Base-by-base conservation (phyloP, 2,329 filamentous ascomycete species). In the Cladosporium halotolerans region DNA sequence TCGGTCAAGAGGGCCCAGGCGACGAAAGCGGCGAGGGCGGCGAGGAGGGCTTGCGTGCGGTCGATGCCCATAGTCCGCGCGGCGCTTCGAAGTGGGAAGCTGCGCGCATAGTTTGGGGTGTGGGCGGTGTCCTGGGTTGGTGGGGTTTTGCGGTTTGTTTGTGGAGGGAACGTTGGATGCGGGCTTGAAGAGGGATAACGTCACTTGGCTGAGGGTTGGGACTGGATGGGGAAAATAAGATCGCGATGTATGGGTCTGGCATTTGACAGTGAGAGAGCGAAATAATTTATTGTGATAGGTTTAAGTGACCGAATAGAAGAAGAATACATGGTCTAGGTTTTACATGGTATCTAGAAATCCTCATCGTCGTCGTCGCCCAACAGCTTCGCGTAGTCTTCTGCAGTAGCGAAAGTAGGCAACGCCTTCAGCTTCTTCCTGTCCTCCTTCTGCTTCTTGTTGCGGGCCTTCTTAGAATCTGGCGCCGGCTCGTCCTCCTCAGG, bases 361-460 rank as follows among this genome's bases (percentile, higher is more conserved):
- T 52, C 53, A 41, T 62, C 59, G 45, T 62, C 60, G 43, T 60
- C 60, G 34, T 66, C 65, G 31, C 57, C 58, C 41, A 70, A 55
- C 58, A 70, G 79, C 63, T 86, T 87, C 13, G 90, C 92, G 70
- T 97, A 99, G 68, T 97, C 93, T 52, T 97, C 93, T 32, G 80
- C 86, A 32, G 89, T 95, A 16, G 95, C 93, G 75, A 99, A 99
- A 34, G 84, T 95, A 6, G 93, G 93, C 62, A 99, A 76, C 59
- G 83, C 83, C 79, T 90, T 96, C 70, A 97, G 77, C 75, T 89
- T 89, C 79, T 85, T 89, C 74, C 81, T 85, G 74, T 87, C 88
- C 68, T 82, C 79, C 62, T 77, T 79, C 68, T 74, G 71, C 54
- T 65, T 63, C 55, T 71, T 66, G 54, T 70, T 72, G 55, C 71